Percentiles rank a stretch among this genome's conserved stretches.
phyloP scores from a whole-genome alignment of 768 basidiomycete genomes.

The Termitomyces sp. region DNA sequence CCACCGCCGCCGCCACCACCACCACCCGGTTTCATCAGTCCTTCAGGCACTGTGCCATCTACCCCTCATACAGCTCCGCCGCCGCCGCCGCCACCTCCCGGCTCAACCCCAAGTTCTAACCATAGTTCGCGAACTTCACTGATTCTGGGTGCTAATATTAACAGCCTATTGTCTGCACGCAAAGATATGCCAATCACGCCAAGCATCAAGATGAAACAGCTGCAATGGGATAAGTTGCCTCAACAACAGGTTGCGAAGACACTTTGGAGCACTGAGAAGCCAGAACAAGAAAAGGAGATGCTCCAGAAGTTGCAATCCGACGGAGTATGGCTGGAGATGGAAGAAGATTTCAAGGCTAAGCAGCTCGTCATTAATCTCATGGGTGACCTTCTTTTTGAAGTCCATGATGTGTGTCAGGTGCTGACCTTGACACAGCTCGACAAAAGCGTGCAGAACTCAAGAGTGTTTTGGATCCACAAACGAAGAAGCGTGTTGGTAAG shows the following conservation, averaged over 20 bases:
- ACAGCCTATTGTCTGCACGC: conserved; percentile 54
- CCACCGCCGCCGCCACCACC: conserved; percentile 34
- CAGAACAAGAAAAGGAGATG: conserved; percentile 74
- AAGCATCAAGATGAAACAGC: conserved; percentile 91
- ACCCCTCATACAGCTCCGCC: conserved; percentile 26
- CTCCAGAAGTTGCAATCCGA: conserved; percentile 76
- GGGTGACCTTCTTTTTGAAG: conserved; percentile 44
- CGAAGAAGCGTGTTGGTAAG: conserved; percentile 92
- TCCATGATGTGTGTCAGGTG: not conserved
- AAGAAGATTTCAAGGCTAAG: conserved; percentile 96
- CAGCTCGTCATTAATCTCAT: conserved; percentile 89
- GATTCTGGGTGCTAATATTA: conserved; percentile 55
- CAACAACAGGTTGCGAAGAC: conserved; percentile 84
- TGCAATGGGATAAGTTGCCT: conserved; percentile 98
- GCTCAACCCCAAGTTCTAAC: conserved; percentile 29
- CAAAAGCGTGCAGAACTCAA: conserved; percentile 86
- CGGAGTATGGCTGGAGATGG: conserved; percentile 95
- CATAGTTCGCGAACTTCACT: conserved; percentile 51
- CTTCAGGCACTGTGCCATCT: conserved; percentile 17
- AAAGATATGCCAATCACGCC: conserved; percentile 87
- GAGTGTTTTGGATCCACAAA: conserved; percentile 87
- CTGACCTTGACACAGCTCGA: conserved; percentile 46
- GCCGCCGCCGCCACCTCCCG: conserved; percentile 36
- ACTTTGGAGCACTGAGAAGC: conserved; percentile 73
- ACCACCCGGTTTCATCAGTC: conserved; percentile 20